phyloP scores from a whole-genome alignment of 306 rosid genomes.

The Ochetophila trinervis region DNA sequence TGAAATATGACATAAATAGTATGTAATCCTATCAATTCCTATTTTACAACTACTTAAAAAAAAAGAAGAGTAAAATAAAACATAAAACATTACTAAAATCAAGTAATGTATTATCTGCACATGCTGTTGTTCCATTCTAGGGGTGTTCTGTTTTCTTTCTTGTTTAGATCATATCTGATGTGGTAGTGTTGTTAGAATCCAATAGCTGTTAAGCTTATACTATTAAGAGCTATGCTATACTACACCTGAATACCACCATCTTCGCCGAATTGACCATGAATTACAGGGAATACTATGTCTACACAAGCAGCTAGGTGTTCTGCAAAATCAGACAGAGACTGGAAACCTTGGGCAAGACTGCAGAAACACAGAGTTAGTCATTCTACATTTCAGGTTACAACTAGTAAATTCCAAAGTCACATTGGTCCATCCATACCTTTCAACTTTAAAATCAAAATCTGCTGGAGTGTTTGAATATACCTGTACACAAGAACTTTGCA shows the following conservation, averaged over 20 bases:
- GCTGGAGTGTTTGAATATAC: constrained; percentile 94
- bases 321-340: constrained; percentile 63
- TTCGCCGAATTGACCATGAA: constrained; percentile 93
- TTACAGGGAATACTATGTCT: constrained; percentile 90
- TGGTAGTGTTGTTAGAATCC: too few species aligned
- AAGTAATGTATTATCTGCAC: neutral
- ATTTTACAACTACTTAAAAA: constrained; percentile 3
- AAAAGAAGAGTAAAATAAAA: neutral
- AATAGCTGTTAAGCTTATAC: too few species aligned
- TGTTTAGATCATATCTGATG: too few species aligned
- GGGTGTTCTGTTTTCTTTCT: too few species aligned
- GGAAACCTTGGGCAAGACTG: constrained; percentile 90
- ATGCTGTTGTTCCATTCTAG: neutral
- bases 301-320: constrained; percentile 74
- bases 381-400: constrained; percentile 12
- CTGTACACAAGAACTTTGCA: constrained; percentile 33
- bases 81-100: too few species aligned
- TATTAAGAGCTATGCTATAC: constrained; percentile 14
- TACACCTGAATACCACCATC: constrained; percentile 94
- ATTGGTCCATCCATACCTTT: constrained; percentile 42
- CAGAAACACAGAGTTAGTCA: constrained; percentile 31
- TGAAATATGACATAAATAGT: constrained; percentile 36
- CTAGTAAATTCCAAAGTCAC: constrained; percentile 11
- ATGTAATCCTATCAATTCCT: constrained; percentile 9
- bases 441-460: constrained; percentile 95